Evolutionary conservation across 768 basidiomycete genomes (phyloP).

Genomic region (Postia placenta): DNA sequence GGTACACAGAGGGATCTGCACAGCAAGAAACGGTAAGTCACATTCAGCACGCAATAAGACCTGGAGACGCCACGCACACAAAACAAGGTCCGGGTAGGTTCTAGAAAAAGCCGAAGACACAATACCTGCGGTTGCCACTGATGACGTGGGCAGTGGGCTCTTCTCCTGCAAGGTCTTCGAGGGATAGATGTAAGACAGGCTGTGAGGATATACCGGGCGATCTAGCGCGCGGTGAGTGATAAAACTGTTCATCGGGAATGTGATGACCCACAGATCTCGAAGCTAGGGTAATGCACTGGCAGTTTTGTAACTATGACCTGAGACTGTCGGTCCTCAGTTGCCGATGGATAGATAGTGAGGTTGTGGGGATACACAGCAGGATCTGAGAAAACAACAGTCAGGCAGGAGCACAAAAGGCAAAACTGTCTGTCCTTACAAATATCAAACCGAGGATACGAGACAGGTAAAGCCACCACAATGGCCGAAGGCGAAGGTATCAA

Average conservation of each 20-base stretch:
- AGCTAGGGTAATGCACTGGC: background rate
- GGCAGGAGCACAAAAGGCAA: background rate
- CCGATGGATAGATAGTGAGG: background rate
- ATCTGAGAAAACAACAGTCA: background rate
- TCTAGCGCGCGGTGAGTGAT: background rate
- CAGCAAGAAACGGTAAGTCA: too few relatives aligned
- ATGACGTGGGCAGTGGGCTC: too few relatives aligned
- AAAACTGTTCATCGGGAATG: background rate
- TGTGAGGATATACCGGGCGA: conserved; percentile 2
- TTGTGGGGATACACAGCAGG: background rate
- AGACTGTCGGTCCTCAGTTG: background rate
- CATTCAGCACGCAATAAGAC: too few relatives aligned
- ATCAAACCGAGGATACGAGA: background rate
- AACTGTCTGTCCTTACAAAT: background rate
- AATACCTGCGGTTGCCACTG: too few relatives aligned
- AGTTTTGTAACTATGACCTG: background rate
- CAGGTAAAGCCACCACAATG: background rate
- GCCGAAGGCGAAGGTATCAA: background rate
- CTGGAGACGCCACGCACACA: too few relatives aligned
- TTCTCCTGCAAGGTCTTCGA: background rate
- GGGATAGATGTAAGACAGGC: conserved; percentile 1
- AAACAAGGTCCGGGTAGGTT: too few relatives aligned
- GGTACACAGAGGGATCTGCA: conserved; percentile 1
- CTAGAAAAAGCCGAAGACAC: too few relatives aligned
- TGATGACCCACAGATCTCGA: background rate